These are phyloP conservation scores for Platismatia glauca DNA, from an alignment of 495 filamentous ascomycete species.

Conservation along the genomic window DNA sequence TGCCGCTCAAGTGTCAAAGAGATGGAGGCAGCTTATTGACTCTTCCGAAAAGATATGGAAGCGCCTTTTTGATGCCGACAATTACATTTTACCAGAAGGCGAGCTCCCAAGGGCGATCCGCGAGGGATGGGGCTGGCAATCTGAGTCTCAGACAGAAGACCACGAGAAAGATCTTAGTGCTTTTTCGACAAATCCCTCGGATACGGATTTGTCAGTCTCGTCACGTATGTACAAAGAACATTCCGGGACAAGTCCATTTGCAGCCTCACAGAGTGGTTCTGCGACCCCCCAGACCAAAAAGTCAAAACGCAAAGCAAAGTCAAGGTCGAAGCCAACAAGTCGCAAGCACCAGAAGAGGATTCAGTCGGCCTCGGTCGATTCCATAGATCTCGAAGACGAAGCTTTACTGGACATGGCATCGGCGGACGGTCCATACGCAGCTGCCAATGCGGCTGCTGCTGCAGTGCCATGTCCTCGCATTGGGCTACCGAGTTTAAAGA, in stretches of 20 bases:
- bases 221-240: conserved; percentile 7
- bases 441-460: conserved; percentile 68
- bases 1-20: conserved; percentile 87
- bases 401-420: conserved; percentile 19
- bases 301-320: conserved; percentile 43
- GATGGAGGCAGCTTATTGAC: conserved; percentile 84
- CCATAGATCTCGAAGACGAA: conserved; percentile 19
- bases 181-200: conserved; percentile 34
- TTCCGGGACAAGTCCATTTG: conserved; percentile 1
- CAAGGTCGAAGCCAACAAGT: conserved; percentile 22
- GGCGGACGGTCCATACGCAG: conserved; percentile 72
- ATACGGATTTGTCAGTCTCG: conserved; percentile 36
- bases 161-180: conserved; percentile 71
- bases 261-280: conserved; percentile 7
- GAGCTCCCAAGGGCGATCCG: conserved; percentile 79
- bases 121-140: conserved; percentile 99
- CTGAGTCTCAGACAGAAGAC: conserved; percentile 63
- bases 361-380: conserved; percentile 11
- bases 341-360: conserved; percentile 29
- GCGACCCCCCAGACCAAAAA: conserved; percentile 32
- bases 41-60: conserved; percentile 95
- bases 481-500: conserved; percentile 67
- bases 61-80: conserved; percentile 77
- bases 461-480: conserved; percentile 75
- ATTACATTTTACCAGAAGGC: conserved; percentile 65